Evolutionary conservation across 192 early-diverging fungal species (phyloP).

Genomic region (Backusella parvicylindrica): DNA sequence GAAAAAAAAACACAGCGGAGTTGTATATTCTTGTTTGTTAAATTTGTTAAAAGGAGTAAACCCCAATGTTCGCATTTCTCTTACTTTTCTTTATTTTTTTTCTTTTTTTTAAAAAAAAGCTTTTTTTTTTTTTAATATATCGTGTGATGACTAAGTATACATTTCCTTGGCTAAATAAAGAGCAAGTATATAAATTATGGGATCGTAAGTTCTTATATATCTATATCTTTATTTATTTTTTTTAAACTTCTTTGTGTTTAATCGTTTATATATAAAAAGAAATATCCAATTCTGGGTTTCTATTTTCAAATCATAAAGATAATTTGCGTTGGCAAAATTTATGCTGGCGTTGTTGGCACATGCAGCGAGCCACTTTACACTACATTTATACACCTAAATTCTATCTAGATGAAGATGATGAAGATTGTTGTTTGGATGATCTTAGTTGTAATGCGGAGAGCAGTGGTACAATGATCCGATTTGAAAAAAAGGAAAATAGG

Average conservation of each 20-base stretch:
- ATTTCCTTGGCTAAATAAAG: neutral
- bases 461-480: neutral
- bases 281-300: neutral
- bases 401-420: neutral
- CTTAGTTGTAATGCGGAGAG: neutral
- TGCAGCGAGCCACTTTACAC: neutral
- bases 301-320: neutral
- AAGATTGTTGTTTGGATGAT: neutral
- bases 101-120: too few species aligned
- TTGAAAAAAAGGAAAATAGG: constrained; percentile 6
- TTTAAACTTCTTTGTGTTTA: neutral
- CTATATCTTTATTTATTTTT: neutral
- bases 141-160: neutral
- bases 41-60: neutral
- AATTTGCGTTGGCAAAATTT: neutral
- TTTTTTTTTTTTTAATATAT: too few species aligned
- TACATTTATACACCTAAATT: neutral
- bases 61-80: neutral
- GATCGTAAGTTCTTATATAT: neutral
- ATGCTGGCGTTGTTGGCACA: neutral
- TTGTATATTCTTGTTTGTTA: neutral
- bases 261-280: neutral
- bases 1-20: neutral
- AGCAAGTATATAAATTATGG: neutral
- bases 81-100: neutral